Evolutionary conservation across 306 rosid genomes (phyloP).

Genomic region (Vigna reflexopilosa): DNA sequence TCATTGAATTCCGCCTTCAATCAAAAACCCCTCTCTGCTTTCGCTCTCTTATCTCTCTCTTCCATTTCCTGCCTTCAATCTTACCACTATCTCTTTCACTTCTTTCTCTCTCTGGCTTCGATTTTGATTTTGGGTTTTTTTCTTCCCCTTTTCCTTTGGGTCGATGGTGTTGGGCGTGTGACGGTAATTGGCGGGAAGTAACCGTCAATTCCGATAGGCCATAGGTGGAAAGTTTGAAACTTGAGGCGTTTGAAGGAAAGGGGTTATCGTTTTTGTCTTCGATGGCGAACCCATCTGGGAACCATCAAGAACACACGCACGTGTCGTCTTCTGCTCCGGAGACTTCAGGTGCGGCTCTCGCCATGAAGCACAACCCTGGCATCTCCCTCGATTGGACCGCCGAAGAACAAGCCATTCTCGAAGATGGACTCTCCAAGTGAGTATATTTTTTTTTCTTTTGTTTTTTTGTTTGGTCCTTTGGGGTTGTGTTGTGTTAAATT

Average conservation of each 20-base stretch:
- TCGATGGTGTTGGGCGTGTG: slow-evolving; percentile 36
- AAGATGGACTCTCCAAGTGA: slow-evolving; percentile 83
- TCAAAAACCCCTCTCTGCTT: slow-evolving; percentile 52
- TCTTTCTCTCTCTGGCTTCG: slow-evolving; percentile 15
- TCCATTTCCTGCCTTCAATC: slow-evolving; percentile 30
- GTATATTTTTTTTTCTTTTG: slow-evolving; percentile 33
- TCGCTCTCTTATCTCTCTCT: slow-evolving; percentile 29
- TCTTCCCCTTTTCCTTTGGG: neutral
- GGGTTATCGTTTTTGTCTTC: slow-evolving; percentile 12
- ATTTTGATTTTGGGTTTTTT: neutral
- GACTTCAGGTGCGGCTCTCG: slow-evolving; percentile 58
- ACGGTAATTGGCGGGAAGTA: slow-evolving; percentile 77
- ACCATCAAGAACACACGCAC: slow-evolving; percentile 79
- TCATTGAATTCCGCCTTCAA: slow-evolving; percentile 45
- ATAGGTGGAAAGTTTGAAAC: slow-evolving; percentile 31
- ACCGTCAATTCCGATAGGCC: slow-evolving; percentile 50
- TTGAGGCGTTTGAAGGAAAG: slow-evolving; percentile 29
- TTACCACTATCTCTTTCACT: slow-evolving; percentile 38
- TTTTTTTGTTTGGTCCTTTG: neutral
- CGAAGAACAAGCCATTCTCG: slow-evolving; percentile 85
- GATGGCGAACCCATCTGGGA: slow-evolving; percentile 77
- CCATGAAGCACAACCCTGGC: slow-evolving; percentile 96
- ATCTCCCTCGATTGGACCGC: slow-evolving; percentile 83
- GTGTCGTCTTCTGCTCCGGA: slow-evolving; percentile 75
- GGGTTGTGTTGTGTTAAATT: neutral